phyloP scores from a whole-genome alignment of 805 yeast genomes.

The Candida taoyuanica region DNA sequence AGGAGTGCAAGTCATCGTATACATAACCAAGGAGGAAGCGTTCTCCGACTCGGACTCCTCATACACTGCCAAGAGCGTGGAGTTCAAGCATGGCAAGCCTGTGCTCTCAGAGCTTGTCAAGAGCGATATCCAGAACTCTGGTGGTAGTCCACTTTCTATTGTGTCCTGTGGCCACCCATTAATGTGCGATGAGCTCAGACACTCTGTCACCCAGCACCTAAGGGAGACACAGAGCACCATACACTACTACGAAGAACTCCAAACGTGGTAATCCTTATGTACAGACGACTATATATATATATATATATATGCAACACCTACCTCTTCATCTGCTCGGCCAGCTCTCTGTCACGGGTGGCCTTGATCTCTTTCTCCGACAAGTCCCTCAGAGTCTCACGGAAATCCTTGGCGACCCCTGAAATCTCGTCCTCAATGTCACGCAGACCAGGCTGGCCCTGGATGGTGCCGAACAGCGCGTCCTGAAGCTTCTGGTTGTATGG shows the following conservation, averaged over 20 bases:
- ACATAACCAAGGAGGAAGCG: neutral
- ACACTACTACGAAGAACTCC: neutral
- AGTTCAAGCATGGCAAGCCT: neutral
- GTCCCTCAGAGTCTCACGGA: slow-evolving; percentile 23
- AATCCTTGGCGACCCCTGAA: slow-evolving; percentile 29
- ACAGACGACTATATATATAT: neutral
- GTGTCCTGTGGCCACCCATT: slow-evolving; percentile 1
- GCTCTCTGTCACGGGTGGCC: slow-evolving; percentile 2
- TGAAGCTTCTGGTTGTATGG: slow-evolving; percentile 20
- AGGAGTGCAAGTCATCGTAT: neutral
- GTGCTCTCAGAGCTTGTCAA: neutral
- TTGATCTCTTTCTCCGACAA: slow-evolving; percentile 10
- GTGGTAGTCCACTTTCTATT: neutral
- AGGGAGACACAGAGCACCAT: neutral
- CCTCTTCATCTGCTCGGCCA: neutral
- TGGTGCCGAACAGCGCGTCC: slow-evolving; percentile 36
- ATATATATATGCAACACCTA: neutral
- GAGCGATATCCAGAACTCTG: neutral
- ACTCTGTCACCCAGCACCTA: neutral
- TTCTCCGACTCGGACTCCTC: neutral
- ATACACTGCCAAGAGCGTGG: neutral
- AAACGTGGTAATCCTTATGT: neutral
- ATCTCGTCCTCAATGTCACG: slow-evolving; percentile 33
- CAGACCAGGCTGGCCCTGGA: slow-evolving; percentile 32
- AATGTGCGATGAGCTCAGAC: neutral